These are phyloP conservation scores for Helianthus tuberosus DNA, from an alignment of 129 eudicot genomes.

Conservation along the genomic window DNA sequence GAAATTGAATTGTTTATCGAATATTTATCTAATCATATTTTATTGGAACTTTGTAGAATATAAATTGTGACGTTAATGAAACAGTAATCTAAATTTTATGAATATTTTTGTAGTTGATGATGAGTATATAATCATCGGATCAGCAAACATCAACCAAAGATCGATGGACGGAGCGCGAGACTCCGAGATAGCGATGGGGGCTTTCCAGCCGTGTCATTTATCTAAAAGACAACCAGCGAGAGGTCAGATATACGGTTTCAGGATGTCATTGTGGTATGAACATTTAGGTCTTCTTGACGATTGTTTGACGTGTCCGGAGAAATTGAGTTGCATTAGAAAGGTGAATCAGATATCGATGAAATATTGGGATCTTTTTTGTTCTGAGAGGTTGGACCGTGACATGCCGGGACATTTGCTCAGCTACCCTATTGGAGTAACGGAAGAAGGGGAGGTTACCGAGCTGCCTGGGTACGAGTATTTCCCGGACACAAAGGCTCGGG, in stretches of 20 bases:
- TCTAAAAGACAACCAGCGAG: conserved; percentile 51
- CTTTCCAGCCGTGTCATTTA: conserved; percentile 72
- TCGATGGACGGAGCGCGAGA: conserved; percentile 90
- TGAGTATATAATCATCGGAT: conserved; percentile 81
- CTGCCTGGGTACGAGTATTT: conserved; percentile 57
- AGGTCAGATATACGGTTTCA: conserved; percentile 70
- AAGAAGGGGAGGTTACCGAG: conserved; percentile 57
- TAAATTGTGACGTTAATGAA: background rate
- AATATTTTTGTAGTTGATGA: conserved; percentile 61
- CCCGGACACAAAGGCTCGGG: conserved; percentile 76
- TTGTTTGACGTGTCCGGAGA: conserved; percentile 50
- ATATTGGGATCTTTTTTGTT: conserved; percentile 67
- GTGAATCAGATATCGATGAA: conserved; percentile 47
- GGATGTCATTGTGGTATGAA: conserved; percentile 85
- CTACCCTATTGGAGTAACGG: conserved; percentile 63
- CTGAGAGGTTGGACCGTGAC: conserved; percentile 49
- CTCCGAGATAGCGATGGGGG: conserved; percentile 95
- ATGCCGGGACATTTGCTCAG: conserved; percentile 63
- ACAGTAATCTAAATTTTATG: background rate
- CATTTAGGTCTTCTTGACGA: conserved; percentile 69
- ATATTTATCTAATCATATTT: no score
- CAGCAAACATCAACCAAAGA: conserved; percentile 82
- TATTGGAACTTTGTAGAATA: no score
- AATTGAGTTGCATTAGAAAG: conserved; percentile 46
- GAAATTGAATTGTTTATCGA: no score